Conservation (phyloP, 495 filamentous ascomycete genomes). For the Ramalina peruviana region DNA sequence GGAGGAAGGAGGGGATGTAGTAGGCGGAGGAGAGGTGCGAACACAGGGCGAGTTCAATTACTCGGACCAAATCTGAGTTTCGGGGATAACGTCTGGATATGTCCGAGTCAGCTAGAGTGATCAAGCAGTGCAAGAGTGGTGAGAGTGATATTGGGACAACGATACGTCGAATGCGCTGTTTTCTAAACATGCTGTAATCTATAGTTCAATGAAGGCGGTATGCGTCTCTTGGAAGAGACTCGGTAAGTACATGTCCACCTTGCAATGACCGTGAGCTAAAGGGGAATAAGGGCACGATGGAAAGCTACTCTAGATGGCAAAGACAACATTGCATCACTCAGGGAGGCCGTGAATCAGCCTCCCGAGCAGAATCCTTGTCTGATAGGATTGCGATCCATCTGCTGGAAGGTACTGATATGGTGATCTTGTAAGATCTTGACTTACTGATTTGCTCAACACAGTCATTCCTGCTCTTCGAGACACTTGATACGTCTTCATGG, state of each 20-base stretch:
- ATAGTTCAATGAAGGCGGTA: slow-evolving; percentile 14
- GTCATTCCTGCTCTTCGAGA: slow-evolving; percentile 71
- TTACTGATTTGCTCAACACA: slow-evolving; percentile 21
- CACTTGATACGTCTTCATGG: slow-evolving; percentile 55
- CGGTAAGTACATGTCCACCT: slow-evolving; percentile 27
- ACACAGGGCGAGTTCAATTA: too few species aligned
- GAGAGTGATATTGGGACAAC: too few species aligned
- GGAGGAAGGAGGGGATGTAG: slow-evolving; percentile 84
- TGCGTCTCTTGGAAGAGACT: slow-evolving; percentile 51
- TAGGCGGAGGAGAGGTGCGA: slow-evolving; percentile 48
- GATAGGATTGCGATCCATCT: slow-evolving; percentile 69
- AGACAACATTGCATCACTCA: slow-evolving; percentile 48
- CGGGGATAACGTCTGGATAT: too few species aligned
- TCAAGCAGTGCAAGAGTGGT: too few species aligned
- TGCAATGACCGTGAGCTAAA: background rate
- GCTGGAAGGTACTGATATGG: slow-evolving; percentile 63
- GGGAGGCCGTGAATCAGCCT: slow-evolving; percentile 44
- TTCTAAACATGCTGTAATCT: too few species aligned
- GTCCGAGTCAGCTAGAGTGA: too few species aligned
- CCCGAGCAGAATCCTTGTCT: slow-evolving; percentile 46
- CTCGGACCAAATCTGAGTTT: too few species aligned
- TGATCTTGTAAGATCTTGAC: background rate
- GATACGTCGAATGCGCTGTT: too few species aligned
- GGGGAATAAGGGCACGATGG: slow-evolving; percentile 36
- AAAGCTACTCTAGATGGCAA: slow-evolving; percentile 46